Conservation (phyloP, 2,329 filamentous ascomycete species). For the Uncinocarpus reesii region DNA sequence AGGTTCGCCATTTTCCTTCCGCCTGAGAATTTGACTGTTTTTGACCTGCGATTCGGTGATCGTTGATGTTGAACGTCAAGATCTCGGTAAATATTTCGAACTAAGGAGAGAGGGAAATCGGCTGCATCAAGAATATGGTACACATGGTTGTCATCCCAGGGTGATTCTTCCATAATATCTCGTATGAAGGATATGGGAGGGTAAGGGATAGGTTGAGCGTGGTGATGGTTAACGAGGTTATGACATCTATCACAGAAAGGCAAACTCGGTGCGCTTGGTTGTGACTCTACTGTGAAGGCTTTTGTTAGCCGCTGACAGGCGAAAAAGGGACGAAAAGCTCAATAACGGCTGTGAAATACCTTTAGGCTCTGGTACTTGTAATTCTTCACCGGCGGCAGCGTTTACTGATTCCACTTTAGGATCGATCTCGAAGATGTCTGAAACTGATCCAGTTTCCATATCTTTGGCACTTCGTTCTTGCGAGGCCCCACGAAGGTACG, state of each 20-base stretch:
- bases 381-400: not conserved
- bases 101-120: constrained; percentile 88
- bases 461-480: constrained; percentile 6
- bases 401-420: not conserved
- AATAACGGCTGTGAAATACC: not conserved
- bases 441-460: constrained; percentile 1
- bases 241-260: constrained; percentile 85
- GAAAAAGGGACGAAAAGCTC: not conserved
- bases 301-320: not conserved
- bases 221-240: constrained; percentile 63
- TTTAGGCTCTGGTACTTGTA: not conserved
- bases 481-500: constrained; percentile 20
- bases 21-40: constrained; percentile 52
- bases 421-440: not conserved
- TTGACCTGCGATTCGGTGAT: constrained; percentile 68
- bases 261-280: not conserved
- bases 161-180: constrained; percentile 77
- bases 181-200: constrained; percentile 71
- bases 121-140: constrained; percentile 93
- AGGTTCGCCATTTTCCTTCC: constrained; percentile 67
- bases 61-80: constrained; percentile 64
- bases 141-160: constrained; percentile 82
- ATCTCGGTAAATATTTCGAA: constrained; percentile 62
- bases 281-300: not conserved
- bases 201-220: constrained; percentile 62